phyloP scores from a whole-genome alignment of 768 basidiomycete species.

The Lentinula sp. region DNA sequence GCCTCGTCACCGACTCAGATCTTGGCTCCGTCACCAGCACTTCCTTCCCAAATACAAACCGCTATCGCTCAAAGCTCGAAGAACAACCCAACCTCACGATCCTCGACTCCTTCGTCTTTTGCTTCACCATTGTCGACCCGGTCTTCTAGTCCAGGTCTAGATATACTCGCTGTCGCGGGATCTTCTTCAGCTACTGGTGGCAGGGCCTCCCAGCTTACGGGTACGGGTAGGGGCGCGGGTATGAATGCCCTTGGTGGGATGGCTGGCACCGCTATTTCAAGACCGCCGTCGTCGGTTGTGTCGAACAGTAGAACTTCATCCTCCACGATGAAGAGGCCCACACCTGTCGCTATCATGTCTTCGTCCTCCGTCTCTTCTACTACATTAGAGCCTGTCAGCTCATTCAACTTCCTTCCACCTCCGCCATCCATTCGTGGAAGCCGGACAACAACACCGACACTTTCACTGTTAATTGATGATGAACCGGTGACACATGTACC shows the following conservation, averaged over 20 bases:
- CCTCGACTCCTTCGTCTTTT: background rate
- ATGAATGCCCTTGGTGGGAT: background rate
- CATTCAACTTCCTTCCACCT: constrained; percentile 12
- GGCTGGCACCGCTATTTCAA: background rate
- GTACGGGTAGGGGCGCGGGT: background rate
- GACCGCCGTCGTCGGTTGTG: background rate
- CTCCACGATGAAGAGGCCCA: constrained; percentile 8
- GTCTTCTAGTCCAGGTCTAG: background rate
- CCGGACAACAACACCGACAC: constrained; percentile 7
- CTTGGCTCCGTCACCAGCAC: background rate
- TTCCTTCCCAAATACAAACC: constrained; percentile 1
- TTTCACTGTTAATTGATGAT: constrained; percentile 8
- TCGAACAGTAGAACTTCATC: background rate
- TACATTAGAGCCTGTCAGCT: constrained; percentile 1
- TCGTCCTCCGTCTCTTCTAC: constrained; percentile 9
- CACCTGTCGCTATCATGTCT: constrained; percentile 13
- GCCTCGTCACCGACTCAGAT: background rate
- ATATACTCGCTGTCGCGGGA: background rate
- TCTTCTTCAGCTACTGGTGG: background rate
- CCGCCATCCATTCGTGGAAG: constrained; percentile 13
- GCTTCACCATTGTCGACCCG: background rate
- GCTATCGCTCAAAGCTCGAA: background rate
- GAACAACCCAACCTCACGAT: background rate
- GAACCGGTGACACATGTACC: background rate
- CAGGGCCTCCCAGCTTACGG: background rate